Conservation (phyloP, 805 yeast species). For the Wickerhamiella occidentalis region DNA sequence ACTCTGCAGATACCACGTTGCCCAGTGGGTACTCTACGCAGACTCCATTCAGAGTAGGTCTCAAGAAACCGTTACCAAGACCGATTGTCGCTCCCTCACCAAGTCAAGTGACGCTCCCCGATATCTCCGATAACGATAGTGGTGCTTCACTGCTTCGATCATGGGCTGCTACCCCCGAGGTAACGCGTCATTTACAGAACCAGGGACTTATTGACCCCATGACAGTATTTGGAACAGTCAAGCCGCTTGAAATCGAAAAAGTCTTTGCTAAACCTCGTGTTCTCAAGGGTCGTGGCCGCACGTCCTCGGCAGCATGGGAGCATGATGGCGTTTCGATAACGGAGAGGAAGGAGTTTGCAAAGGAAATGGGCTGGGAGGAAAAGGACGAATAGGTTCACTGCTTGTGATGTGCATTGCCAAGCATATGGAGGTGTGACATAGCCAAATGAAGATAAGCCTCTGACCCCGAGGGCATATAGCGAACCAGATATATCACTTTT, state of each 20-base stretch:
- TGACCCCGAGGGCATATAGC: no score
- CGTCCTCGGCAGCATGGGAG: constrained; percentile 43
- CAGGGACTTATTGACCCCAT: constrained; percentile 50
- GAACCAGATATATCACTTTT: no score
- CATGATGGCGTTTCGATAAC: constrained; percentile 35
- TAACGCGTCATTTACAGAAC: constrained; percentile 36
- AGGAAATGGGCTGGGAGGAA: constrained; percentile 32
- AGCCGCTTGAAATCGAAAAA: constrained; percentile 33
- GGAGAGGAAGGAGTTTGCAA: constrained; percentile 38
- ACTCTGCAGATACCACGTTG: constrained; percentile 1
- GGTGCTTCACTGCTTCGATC: constrained; percentile 37
- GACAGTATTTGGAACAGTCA: constrained; percentile 61
- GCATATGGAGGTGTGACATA: no score
- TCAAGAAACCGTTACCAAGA: constrained; percentile 3
- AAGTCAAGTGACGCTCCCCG: constrained; percentile 20
- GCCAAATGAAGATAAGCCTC: no score
- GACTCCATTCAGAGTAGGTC: constrained; percentile 5
- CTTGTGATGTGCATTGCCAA: no score
- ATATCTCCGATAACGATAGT: constrained; percentile 42
- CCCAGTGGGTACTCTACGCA: constrained; percentile 2
- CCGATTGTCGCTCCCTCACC: constrained; percentile 4
- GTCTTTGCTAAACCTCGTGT: constrained; percentile 25
- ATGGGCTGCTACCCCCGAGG: constrained; percentile 54
- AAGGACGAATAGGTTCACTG: no score
- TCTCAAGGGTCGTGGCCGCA: constrained; percentile 39